phyloP scores from a whole-genome alignment of 805 yeast genomes.

The Saccharomyces jurei region DNA sequence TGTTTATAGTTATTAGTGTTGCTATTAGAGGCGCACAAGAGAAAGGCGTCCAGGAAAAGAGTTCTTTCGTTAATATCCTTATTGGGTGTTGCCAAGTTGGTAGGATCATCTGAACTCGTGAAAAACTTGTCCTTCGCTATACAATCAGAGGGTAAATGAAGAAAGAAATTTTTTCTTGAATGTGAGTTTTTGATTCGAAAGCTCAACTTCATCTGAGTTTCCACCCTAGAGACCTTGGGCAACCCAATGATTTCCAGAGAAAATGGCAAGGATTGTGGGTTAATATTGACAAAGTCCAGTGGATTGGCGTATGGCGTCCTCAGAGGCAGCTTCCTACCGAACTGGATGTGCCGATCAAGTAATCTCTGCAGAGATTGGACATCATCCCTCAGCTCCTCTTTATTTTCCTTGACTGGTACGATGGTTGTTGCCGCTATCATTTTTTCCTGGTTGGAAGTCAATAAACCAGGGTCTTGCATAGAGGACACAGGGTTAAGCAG shows the following conservation, averaged over 20 bases:
- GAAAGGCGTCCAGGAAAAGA: conserved; percentile 67
- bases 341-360: conserved; percentile 7
- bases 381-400: conserved; percentile 1
- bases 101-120: neutral
- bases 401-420: neutral
- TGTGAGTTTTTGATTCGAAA: conserved; percentile 50
- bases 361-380: neutral
- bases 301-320: conserved; percentile 20
- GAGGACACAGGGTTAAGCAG: conserved; percentile 8
- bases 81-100: neutral
- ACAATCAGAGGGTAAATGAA: conserved; percentile 79
- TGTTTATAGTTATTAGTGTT: conserved; percentile 24
- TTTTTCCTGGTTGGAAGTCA: neutral
- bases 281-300: conserved; percentile 20
- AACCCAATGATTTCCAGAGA: conserved; percentile 48
- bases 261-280: conserved; percentile 32
- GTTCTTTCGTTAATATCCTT: conserved; percentile 28
- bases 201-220: conserved; percentile 81
- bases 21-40: conserved; percentile 47
- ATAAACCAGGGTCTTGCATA: neutral
- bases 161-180: conserved; percentile 47
- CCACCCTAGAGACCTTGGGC: conserved; percentile 81
- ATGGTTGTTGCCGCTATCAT: neutral
- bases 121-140: conserved; percentile 76
- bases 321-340: conserved; percentile 19